These are phyloP conservation scores for Cryptosporidium xiaoi DNA, from an alignment of 169 alveolate species.

Conservation along the genomic window DNA sequence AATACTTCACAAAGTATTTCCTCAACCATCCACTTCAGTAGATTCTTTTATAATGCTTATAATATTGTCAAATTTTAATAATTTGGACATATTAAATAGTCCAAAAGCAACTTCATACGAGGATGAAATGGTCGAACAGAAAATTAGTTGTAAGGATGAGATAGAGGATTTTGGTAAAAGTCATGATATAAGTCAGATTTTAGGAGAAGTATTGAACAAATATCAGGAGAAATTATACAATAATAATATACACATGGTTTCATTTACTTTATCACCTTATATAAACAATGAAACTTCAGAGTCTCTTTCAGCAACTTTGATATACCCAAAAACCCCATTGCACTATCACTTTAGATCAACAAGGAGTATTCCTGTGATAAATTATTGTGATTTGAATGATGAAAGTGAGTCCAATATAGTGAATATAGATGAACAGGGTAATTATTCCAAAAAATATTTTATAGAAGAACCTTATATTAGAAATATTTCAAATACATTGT, in stretches of 20 bases:
- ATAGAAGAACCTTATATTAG: conserved; percentile 52
- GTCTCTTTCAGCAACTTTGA: conserved; percentile 56
- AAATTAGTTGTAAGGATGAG: neutral
- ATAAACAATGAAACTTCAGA: conserved; percentile 23
- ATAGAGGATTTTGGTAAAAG: neutral
- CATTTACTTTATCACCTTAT: conserved; percentile 36
- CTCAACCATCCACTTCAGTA: conserved; percentile 48
- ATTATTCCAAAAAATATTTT: neutral
- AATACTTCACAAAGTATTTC: conserved; percentile 32
- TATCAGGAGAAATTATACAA: conserved; percentile 17
- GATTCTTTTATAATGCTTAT: conserved; percentile 33
- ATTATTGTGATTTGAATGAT: neutral
- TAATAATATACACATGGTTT: conserved; percentile 50
- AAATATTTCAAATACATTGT: conserved; percentile 38
- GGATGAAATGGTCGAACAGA: neutral
- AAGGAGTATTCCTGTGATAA: conserved; percentile 15
- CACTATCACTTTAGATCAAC: conserved; percentile 48
- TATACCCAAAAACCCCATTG: conserved; percentile 43
- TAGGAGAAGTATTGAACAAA: neutral
- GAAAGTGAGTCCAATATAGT: neutral
- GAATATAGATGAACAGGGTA: neutral
- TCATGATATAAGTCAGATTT: neutral
- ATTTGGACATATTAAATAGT: conserved; percentile 6
- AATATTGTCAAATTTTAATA: conserved; percentile 19
- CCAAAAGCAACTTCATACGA: conserved; percentile 1